Evolutionary conservation across 306 rosid genomes (phyloP), one percentile per base, ranked within the genome.

Genomic region (Quercus dentata): DNA sequence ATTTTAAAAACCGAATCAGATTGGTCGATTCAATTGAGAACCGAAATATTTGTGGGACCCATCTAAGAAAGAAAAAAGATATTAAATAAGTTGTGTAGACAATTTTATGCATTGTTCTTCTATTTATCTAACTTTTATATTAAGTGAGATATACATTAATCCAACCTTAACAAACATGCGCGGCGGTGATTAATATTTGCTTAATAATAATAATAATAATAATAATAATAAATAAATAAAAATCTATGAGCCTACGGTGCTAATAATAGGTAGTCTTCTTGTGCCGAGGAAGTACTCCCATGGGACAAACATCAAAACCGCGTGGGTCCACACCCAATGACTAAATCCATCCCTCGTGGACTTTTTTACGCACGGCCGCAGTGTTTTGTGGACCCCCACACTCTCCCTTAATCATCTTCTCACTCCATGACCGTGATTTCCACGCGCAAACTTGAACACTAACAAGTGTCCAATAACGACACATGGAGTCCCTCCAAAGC

Each of bases 271-370:
- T 41, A 41, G 46, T 41, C 46, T 41, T 63, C 69, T 14, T 27
- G n/a, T 6, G 6, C n/a, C 35, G 6, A 17, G 41, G 69, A 63
- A 63, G 38, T 28, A 63, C 69, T 5, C 41, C 41, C 20, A 63
- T 30, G 69, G 30, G 71, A 51, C 71, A 71, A 74, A 51, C 76
- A 21, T 35, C 71, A 57, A 81, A 89, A 85, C 69, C 91, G 93
- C 77, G 91, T 90, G 91, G 93, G 91, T 76, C 93, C 93, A 91
- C 93, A 80, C 78, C 27, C 20, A 35, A 38, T 56, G 86, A 84
- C 87, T 51, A 83, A 81, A 83, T 72, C 58, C 83, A 61, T 58
- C 46, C 4, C 6, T 59, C 28, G 83, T 85, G 81, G 86, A 83
- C 90, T 87, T 83, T 12, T 30, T 5, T 14, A 73, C 81, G 70